Conservation (phyloP, 306 rosid genomes). For the Quercus gilva region DNA sequence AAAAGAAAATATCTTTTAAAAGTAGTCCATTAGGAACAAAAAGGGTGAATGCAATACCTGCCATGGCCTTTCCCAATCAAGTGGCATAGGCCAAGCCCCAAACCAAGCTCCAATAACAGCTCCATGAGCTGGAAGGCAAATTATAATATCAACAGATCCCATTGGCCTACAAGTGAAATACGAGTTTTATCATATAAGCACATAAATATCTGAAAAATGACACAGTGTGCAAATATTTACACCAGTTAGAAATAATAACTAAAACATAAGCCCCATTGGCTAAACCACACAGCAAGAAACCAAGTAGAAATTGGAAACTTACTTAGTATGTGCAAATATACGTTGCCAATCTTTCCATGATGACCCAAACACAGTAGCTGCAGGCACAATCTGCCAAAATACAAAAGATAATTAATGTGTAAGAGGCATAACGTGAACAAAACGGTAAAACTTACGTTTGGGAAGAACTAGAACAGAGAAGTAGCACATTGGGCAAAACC, state of each 20-base stretch:
- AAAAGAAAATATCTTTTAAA: neutral
- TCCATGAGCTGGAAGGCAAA: conserved; percentile 86
- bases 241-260: neutral
- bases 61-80: conserved; percentile 98
- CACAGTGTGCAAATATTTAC: neutral
- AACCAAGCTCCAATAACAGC: conserved; percentile 91
- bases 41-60: conserved; percentile 51
- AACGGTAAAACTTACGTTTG: neutral
- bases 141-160: conserved; percentile 59
- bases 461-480: neutral
- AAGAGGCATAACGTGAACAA: neutral
- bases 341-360: conserved; percentile 86
- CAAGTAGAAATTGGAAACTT: conserved; percentile 20
- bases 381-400: conserved; percentile 66
- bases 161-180: conserved; percentile 48
- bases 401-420: neutral
- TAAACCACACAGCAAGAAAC: conserved; percentile 9
- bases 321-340: conserved; percentile 70
- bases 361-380: conserved; percentile 74
- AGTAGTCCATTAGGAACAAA: neutral
- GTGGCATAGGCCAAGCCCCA: conserved; percentile 99
- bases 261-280: neutral
- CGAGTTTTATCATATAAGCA: neutral
- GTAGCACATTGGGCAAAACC: neutral
- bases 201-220: neutral